Base-by-base conservation (phyloP, 2,329 filamentous ascomycete species). In the Cercospora beticola region DNA sequence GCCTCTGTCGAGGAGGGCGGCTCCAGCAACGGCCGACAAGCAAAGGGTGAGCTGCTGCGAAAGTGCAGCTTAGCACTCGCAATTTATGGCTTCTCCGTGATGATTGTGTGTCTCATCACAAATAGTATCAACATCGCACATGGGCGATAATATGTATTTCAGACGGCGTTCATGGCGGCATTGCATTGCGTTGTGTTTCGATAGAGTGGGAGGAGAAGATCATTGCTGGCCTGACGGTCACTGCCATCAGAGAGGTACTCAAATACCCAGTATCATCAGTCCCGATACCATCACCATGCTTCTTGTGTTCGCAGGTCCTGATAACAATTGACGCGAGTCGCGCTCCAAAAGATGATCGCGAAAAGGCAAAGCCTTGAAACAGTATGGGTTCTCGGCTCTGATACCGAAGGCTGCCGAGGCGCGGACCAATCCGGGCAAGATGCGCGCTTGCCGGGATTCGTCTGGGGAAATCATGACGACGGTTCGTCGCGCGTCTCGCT, bases 101-200 rank as follows among this genome's bases (percentile, higher is more conserved):
- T 99, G 95, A 82, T 92, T 30, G 89, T 94, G 59, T 98, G 94
- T 78, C 81, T 99, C 74, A 83, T 88, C 54, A 93, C 93, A 77
- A 98, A 98, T 78, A 89, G 91, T 14, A 91, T 97, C 75, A 93
- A 95, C 74, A 85, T 77, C 31, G 72, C 72, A 54, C 71, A 73
- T 64, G 69, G 65, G 59, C 67, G 65, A 33, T 72, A 68, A 30
- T 40, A 26, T 49, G 58, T 21, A n/a, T 43, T 40, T 46, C 36
- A 6, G 6, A 7, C 10, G 46, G 36, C 43, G 49, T 62, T 68
- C 43, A 62, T 31, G 21, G 58, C 56, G 52, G 72, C 71, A 65
- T 56, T 61, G 59, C 68, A 67, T 65, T 69, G 52, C 31, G 21
- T 21, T 52, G 62, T 26, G 23, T 64, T 36, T 31, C 30, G 36